Evolutionary conservation across 2,329 filamentous ascomycete species (phyloP), one percentile per base, ranked within the genome.

Genomic region (Madurella mycetomatis): DNA sequence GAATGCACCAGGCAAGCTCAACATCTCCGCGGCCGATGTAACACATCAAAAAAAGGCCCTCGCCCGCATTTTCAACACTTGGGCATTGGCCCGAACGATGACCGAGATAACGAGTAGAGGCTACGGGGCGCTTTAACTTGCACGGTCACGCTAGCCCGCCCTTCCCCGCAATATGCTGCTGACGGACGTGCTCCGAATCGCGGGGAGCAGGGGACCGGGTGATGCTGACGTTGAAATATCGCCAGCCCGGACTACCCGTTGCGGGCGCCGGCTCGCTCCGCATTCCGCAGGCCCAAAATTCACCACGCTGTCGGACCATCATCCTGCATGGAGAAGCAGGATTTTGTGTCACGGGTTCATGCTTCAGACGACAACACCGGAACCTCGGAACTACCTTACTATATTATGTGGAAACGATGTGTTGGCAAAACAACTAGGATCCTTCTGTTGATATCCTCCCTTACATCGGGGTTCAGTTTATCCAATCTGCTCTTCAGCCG

Each of bases 21-120:
- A 30, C 60, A 66, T 66, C 61, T 66, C 64, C 64, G 64, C 64
- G 64, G 64, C 49, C 43, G 25, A 4, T 40, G 34, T 41, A 12
- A 34, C 45, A 5, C n/a, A 25, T 44, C 19, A 16, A n/a, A 53
- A 30, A 13, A 34, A 41, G 12, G 9, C 16, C 41, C 17, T 42
- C 16, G 13, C 42, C 2, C 15, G 13, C 41, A 30, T 46, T 49
- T 31, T 47, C 32, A 31, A 16, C n/a, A 31, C 32, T 41, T 25
- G 25, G n/a, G 41, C 42, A 41, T 42, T 25, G 39, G 34, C 11
- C 34, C 41, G 25, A 48, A 48, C 46, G 17, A 46, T 19, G 25
- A 31, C 46, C 39, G 17, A 25, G 46, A 39, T 31, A 37, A 9
- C 34, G 9, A 37, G 11, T 12, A 37, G 4, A 15, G 13, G 11